These are phyloP conservation scores for Arachis monticola DNA, from an alignment of 331 rosid genomes.

Conservation along the genomic window DNA sequence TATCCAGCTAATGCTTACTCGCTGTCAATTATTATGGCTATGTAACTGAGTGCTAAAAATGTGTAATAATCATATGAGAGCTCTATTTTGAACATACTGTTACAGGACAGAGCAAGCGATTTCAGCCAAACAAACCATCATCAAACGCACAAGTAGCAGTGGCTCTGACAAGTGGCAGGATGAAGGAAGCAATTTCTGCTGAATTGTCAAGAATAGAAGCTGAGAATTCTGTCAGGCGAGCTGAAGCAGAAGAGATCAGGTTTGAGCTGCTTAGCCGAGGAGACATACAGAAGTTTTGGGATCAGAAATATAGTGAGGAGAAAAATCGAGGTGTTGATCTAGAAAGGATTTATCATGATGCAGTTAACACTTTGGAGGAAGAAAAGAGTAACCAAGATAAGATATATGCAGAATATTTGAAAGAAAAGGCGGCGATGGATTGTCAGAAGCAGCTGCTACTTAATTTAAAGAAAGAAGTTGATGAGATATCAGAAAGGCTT, in stretches of 20 bases:
- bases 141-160: constrained; percentile 92
- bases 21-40: constrained; percentile 19
- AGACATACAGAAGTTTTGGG: constrained; percentile 82
- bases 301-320: constrained; percentile 60
- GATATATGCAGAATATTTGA: constrained; percentile 54
- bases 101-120: constrained; percentile 90
- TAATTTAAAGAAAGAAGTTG: constrained; percentile 75
- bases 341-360: constrained; percentile 62
- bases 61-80: constrained; percentile 16
- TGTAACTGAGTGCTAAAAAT: constrained; percentile 15
- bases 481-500: constrained; percentile 71
- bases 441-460: constrained; percentile 86
- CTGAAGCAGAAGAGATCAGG: constrained; percentile 66
- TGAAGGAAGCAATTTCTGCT: constrained; percentile 57
- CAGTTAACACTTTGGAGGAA: constrained; percentile 60
- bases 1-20: background rate
- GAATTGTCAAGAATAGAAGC: constrained; percentile 74
- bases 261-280: constrained; percentile 77
- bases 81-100: constrained; percentile 26
- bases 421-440: constrained; percentile 79
- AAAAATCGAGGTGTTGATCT: constrained; percentile 63
- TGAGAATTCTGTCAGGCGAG: constrained; percentile 63
- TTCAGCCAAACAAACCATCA: constrained; percentile 90
- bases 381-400: constrained; percentile 67
- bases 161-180: constrained; percentile 78